Base-by-base conservation (phyloP, 352 stramenopile species). In the Phytophthora tentaculata region DNA sequence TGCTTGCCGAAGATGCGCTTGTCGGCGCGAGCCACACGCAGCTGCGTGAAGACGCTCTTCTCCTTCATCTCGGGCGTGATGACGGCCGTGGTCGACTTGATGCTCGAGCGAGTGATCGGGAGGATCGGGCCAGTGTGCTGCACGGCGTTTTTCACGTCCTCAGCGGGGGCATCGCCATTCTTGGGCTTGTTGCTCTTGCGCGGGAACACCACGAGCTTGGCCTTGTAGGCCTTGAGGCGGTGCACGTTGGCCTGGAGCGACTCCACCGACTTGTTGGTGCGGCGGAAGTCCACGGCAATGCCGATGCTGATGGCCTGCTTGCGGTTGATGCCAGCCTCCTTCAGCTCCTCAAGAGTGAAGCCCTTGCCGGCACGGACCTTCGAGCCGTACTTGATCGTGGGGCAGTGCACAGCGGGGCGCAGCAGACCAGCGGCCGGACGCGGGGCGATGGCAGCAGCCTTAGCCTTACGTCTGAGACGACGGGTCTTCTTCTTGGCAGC, bases 271-370 rank as follows among this genome's bases (percentile, higher is more conserved):
- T 98, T 97, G 97, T 99, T 99, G 66, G 85, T 98, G 73, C 98
- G 94, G 66, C 98, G 96, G 81, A 97, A 93, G 88, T 99, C 98
- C 12, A 99, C 97, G 61, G 97, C 86, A 75, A 99, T 99, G 72
- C 98, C 98, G 71, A 99, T 97, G 67, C 96, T 98, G 55, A 94
- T 83, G 22, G 98, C 98, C 74, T 98, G 90, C 77, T 98, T 98
- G 77, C 93, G 89, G 73, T 81, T 97, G 76, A 99, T 96, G 61
- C 96, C 97, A 73, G 97, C 98, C 63, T 94, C 96, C 90, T 99
- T 99, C 53, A 99, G 83, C 90, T 99, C 98, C 70, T 98, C 96
- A 57, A 99, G 82, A 57, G 97, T 99, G 88, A 99, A 99, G 64
- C 98, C 98, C 79, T 97, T 97, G 69, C 98, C 98, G 32, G 98